phyloP scores from a whole-genome alignment of 2,329 filamentous ascomycete species.

The Pestalotiopsis sp. region DNA sequence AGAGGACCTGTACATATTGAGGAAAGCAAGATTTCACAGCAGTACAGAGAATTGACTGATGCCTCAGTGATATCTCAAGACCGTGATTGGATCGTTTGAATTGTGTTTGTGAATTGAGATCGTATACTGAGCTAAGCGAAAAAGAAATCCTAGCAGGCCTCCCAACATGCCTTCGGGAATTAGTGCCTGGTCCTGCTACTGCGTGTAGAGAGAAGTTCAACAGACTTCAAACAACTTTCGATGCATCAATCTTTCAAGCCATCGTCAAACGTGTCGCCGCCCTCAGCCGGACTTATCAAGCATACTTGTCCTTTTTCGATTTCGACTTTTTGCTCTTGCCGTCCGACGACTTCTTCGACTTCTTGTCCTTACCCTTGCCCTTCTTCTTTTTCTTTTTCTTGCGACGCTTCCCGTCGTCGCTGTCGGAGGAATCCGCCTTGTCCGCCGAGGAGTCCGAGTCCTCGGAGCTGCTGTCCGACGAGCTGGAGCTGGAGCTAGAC shows the following conservation, averaged over 20 bases:
- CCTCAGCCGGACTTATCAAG: not conserved
- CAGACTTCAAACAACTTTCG: too few relatives aligned
- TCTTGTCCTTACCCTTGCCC: slow-evolving; percentile 7
- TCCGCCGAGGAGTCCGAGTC: not conserved
- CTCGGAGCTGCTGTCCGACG: slow-evolving; percentile 2
- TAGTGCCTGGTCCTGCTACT: too few relatives aligned
- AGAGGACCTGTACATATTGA: not conserved
- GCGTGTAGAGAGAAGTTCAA: too few relatives aligned
- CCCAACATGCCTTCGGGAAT: too few relatives aligned
- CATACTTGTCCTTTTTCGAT: not conserved
- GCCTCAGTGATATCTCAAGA: not conserved
- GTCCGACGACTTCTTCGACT: not conserved
- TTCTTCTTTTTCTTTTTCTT: slow-evolving; percentile 16
- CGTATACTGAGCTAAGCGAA: too few relatives aligned
- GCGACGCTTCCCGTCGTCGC: not conserved
- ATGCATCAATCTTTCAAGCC: too few relatives aligned
- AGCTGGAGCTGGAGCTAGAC: not conserved
- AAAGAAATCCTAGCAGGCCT: too few relatives aligned
- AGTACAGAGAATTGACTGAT: not conserved
- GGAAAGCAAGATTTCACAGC: not conserved
- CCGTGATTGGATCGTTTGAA: too few relatives aligned
- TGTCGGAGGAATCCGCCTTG: not conserved
- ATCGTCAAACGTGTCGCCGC: too few relatives aligned
- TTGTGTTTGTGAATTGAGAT: too few relatives aligned
- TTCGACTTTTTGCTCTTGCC: slow-evolving; percentile 1